Evolutionary conservation across 129 eudicot species (phyloP), one percentile per base, ranked within the genome.

Genomic region (Oenanthe sinensis): DNA sequence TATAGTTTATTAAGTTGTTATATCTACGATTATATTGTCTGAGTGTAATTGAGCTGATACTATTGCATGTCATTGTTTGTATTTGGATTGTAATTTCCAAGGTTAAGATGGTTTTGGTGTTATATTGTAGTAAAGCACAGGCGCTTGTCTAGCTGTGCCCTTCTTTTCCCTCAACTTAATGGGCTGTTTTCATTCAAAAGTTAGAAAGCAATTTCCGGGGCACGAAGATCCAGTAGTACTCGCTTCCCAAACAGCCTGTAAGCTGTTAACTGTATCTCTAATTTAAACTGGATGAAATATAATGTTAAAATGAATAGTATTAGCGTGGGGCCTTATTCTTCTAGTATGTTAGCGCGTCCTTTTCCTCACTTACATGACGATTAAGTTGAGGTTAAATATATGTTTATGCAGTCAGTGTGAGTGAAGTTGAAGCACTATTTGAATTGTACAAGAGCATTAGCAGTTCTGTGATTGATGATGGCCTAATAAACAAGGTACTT

Each of bases 181-280:
- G 98, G 98, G 98, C 85, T 95, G 98, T 82, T 91, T 91, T 83
- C 82, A 87, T 17, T 91, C 98, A 63, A 86, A 79, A 2, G 87
- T 85, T 72, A 91, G 85, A 82, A 91, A 83, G 85, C 92, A 91
- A 76, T 91, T 77, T 76, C 96, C 92, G 63, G 97, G 98, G 75
- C 88, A 87, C n/a, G 97, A 95, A 85, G 91, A 95, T 78, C 98
- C 98, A 2, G 86, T 87, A 28, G 33, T 54, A 70, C 98, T 95
- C 75, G 97, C 98, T 78, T 91, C 98, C 13, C 96, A 95, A 88
- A 95, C 98, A 63, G 97, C 98, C 77, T 95, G 98, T 95, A 88
- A 91, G 96, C 82, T 88, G 48, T 5, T 82, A 11, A 28, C 47
- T 22, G 24, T 52, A 60, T 76, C 58, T 22, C 47, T 28, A 13